Evolutionary conservation across 2,329 filamentous ascomycete genomes (phyloP).

Genomic region (Juglanconis sp.): DNA sequence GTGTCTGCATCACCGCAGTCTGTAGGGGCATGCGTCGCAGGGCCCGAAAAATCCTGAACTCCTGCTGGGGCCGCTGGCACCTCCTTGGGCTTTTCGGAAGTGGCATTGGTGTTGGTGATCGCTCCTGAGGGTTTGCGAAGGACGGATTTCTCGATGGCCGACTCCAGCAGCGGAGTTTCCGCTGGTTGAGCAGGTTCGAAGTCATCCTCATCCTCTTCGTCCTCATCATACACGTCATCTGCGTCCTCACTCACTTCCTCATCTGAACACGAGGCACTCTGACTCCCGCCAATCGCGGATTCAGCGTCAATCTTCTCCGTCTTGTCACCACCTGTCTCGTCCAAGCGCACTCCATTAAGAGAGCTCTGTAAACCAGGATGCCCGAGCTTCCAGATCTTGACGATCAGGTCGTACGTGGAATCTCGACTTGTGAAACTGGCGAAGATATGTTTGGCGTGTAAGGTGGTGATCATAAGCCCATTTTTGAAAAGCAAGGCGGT

Average conservation of each 20-base stretch:
- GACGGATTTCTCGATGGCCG: conserved; percentile 59
- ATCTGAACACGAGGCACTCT: conserved; percentile 51
- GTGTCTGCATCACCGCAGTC: conserved; percentile 75
- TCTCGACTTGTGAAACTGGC: conserved; percentile 93
- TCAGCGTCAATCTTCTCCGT: conserved; percentile 73
- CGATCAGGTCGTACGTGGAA: conserved; percentile 92
- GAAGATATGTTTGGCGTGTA: conserved; percentile 94
- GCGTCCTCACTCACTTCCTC: conserved; percentile 66
- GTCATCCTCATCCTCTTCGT: conserved; percentile 75
- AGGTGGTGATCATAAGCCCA: conserved; percentile 91
- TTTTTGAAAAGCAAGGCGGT: conserved; percentile 96
- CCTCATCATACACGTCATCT: conserved; percentile 75
- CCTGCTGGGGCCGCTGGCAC: conserved; percentile 38
- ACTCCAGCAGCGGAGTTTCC: conserved; percentile 44
- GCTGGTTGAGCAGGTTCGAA: conserved; percentile 49
- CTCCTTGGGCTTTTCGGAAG: conserved; percentile 50
- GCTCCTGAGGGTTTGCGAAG: conserved; percentile 70
- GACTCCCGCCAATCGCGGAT: conserved; percentile 40
- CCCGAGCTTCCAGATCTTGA: conserved; percentile 97
- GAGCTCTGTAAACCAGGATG: conserved; percentile 90
- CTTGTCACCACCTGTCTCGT: conserved; percentile 82
- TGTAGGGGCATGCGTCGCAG: conserved; percentile 76
- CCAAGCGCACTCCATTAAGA: conserved; percentile 80
- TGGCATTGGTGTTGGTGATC: conserved; percentile 40
- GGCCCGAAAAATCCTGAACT: conserved; percentile 74